Evolutionary conservation across 257 asterid genomes (phyloP).

Genomic region (Anisodus acutangulus): DNA sequence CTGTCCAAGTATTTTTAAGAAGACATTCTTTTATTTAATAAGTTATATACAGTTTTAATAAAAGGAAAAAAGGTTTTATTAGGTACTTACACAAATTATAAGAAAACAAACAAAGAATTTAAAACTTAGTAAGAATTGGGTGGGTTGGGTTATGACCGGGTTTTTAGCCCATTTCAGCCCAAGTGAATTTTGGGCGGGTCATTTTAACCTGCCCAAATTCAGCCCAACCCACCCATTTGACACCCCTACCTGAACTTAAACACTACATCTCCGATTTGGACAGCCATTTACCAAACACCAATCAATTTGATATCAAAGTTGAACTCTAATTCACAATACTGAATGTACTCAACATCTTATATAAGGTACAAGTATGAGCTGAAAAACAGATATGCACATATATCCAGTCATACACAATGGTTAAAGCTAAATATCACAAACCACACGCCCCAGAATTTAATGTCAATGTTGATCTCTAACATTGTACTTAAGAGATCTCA

Average conservation of each 20-base stretch:
- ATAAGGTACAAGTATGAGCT: not conserved
- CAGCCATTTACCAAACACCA: slow-evolving; percentile 5
- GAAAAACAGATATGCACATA: slow-evolving; percentile 32
- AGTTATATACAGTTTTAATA: too few relatives aligned
- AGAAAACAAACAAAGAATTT: too few relatives aligned
- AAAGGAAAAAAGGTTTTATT: too few relatives aligned
- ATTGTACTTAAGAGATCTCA: slow-evolving; percentile 12
- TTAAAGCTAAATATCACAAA: slow-evolving; percentile 17
- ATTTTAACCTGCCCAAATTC: too few relatives aligned
- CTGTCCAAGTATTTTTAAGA: too few relatives aligned
- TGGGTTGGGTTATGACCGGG: too few relatives aligned
- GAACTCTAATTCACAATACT: slow-evolving; percentile 3
- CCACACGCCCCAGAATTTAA: slow-evolving; percentile 27
- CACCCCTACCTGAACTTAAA: not conserved
- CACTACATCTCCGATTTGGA: slow-evolving; percentile 14
- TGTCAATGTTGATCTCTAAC: not conserved
- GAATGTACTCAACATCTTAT: slow-evolving; percentile 12
- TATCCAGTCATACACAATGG: slow-evolving; percentile 29
- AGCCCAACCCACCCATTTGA: too few relatives aligned
- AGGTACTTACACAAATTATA: too few relatives aligned
- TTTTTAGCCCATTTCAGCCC: too few relatives aligned
- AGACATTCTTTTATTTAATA: too few relatives aligned
- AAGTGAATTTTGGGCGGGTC: too few relatives aligned
- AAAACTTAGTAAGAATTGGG: too few relatives aligned
- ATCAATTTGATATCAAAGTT: slow-evolving; percentile 15